Base-by-base conservation (phyloP, 257 asterid genomes). In the Penstemon newberryi region DNA sequence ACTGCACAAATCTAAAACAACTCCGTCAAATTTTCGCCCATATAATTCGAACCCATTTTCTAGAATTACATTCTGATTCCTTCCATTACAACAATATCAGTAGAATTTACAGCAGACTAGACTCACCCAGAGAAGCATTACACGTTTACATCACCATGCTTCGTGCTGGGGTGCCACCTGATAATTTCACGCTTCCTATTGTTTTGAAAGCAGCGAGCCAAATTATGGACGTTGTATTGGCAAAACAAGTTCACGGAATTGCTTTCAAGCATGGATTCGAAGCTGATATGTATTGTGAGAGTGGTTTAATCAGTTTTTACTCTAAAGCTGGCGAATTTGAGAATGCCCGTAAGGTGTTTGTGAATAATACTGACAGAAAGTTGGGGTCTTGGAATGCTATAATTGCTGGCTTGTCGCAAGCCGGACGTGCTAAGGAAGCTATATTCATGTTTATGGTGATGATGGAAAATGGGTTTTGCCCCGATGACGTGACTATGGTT, bases 311-410 rank as follows among this genome's bases (percentile, higher is more conserved):
- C 2, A 82, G 89, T n/a, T 40, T 76, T 52, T 90, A 89, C 8
- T 80, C 76, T 0, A 89, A 85, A 64, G 78, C 64, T 0, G 91
- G 96, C 8, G 73, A 79, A 3, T 70, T 79, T 51, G 84, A 71
- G 8, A 71, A 77, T 68, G 99, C 96, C 0, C 77, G 67, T 2
- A 82, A 82, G 62, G 83, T 94, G 86, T 94, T 94, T 65, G 89
- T 45, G 39, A 53, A 81, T 61, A 87, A 86, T 83, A 7, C 73
- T 70, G 87, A 82, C 0, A 84, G 96, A 70, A 78, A 83, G 70
- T 66, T 90, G 83, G 99, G 99, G 5, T 85, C 97, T 39, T 94
- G 96, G 96, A 94, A 94, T 73, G 95, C 99, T 46, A 66, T 89
- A 56, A 85, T 90, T 62, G 85, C 84, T 5, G 97, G 96, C 46